Evolutionary conservation across 2,329 filamentous ascomycete genomes (phyloP).

Genomic region (Furcasterigmium furcatum): DNA sequence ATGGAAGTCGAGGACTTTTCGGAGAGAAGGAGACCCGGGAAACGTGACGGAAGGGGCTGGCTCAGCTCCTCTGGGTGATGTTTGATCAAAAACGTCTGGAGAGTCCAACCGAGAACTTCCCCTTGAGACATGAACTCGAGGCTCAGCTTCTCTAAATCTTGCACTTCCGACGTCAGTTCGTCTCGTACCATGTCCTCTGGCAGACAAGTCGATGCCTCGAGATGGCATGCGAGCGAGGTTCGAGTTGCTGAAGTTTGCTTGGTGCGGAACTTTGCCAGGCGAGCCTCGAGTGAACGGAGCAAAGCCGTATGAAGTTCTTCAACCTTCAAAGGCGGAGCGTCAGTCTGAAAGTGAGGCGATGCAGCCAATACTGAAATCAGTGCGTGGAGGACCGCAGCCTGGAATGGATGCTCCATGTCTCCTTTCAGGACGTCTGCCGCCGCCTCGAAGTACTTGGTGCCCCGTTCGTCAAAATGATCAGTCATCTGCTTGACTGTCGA

Average conservation of each 20-base stretch:
- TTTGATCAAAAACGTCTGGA: too few relatives aligned
- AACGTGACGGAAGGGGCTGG: too few relatives aligned
- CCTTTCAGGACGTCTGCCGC: too few relatives aligned
- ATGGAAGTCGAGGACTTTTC: too few relatives aligned
- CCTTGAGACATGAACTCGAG: constrained; percentile 26
- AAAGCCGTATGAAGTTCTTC: background rate
- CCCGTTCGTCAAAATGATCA: constrained; percentile 37
- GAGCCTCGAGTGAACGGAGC: constrained; percentile 3
- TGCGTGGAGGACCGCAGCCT: too few relatives aligned
- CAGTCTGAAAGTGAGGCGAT: constrained; percentile 17
- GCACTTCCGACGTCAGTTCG: background rate
- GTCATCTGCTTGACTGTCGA: constrained; percentile 39
- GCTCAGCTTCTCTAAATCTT: background rate
- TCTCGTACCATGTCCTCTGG: background rate
- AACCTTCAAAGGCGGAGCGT: background rate
- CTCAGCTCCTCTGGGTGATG: too few relatives aligned
- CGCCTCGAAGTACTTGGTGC: constrained; percentile 36
- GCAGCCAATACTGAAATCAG: constrained; percentile 22
- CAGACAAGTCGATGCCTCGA: background rate
- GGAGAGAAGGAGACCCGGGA: too few relatives aligned
- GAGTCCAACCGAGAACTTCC: constrained; percentile 39
- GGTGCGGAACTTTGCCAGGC: too few relatives aligned
- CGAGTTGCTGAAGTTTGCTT: too few relatives aligned
- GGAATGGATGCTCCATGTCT: too few relatives aligned
- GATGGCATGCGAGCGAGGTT: background rate